These are phyloP conservation scores for Yamadazyma tumulicola DNA, from an alignment of 805 yeast species.

Conservation along the genomic window DNA sequence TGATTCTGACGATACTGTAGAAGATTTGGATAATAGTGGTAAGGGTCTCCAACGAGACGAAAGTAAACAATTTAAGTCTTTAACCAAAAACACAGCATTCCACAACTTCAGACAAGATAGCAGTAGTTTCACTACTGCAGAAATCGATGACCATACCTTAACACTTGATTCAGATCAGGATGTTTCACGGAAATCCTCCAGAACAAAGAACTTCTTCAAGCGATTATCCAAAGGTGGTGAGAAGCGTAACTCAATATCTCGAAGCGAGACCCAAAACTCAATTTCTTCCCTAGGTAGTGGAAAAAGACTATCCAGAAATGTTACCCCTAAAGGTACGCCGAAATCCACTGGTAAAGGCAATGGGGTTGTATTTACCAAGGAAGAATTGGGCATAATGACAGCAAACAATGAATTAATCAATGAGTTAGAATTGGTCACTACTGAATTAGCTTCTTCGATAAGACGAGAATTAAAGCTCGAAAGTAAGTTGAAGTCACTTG, in stretches of 20 bases:
- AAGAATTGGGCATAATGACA: slow-evolving; percentile 59
- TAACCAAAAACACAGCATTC: slow-evolving; percentile 36
- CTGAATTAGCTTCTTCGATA: slow-evolving; percentile 70
- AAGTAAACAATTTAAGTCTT: slow-evolving; percentile 17
- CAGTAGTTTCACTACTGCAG: background rate
- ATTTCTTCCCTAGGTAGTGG: slow-evolving; percentile 6
- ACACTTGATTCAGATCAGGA: background rate
- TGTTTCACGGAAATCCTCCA: slow-evolving; percentile 16
- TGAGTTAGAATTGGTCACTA: slow-evolving; percentile 66
- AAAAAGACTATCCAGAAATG: background rate
- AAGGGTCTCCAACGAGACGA: background rate
- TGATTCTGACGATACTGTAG: slow-evolving; percentile 1
- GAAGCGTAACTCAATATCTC: slow-evolving; percentile 15
- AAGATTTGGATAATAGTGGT: slow-evolving; percentile 6
- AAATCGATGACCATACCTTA: background rate
- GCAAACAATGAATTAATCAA: slow-evolving; percentile 56
- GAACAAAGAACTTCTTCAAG: slow-evolving; percentile 30
- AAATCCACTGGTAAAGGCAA: slow-evolving; percentile 1
- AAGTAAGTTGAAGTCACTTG: slow-evolving; percentile 28
- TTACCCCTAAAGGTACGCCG: slow-evolving; percentile 6
- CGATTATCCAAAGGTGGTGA: slow-evolving; percentile 33
- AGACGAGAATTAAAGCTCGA: slow-evolving; percentile 66
- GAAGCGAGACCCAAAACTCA: slow-evolving; percentile 12
- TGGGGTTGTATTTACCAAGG: slow-evolving; percentile 44
- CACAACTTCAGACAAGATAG: slow-evolving; percentile 23